Evolutionary conservation across 805 yeast species (phyloP), one percentile per base, ranked within the genome.

Genomic region (Metschnikowia kofuensis): DNA sequence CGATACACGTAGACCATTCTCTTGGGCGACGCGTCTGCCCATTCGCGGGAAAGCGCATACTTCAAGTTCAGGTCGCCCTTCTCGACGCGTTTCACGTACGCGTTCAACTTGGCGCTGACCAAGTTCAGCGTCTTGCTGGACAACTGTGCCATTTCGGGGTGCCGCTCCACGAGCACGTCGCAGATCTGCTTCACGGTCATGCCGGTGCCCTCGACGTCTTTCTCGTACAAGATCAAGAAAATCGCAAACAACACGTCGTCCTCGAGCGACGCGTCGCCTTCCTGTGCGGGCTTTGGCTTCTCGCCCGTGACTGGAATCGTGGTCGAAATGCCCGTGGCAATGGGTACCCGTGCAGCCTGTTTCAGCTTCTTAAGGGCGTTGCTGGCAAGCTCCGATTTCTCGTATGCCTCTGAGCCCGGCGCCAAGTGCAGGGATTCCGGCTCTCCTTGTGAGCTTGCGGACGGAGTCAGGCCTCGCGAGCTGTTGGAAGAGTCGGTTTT

Each of bases 101-200:
- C 94, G 63, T 87, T 87, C 57, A 87, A 71, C 63, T 87, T 87
- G 15, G 96, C 96, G 56, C 87, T 80, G 2, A 87, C 91, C 56
- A 87, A 67, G 62, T 87, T 87, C 27, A 92, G 85, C 13, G 92
- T 84, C 60, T 87, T 87, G 15, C 92, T 84, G 3, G 90, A 84
- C 50, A 87, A 66, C 51, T 82, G 85, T 5, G 90, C 87, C 90
- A 87, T 87, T 43, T 86, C 90, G 1, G 95, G 95, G 63, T 87
- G 92, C 57, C 80, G 77, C 48, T 82, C 88, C 43, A 83, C 71
- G 42, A 87, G 71, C 49, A 84, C 78, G 64, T 87, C 96, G 68
- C 95, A 87, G 50, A 87, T 79, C 63, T 87, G 95, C 62, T 87
- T 87, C 31, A 87, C 96, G n/a, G 96, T 87, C 90, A 87, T 85